A percentile compares a stretch with the other conserved stretches of the same genome.
Conservation (phyloP, 164 flowering plant species). For the Paratinospora sagittata region DNA sequence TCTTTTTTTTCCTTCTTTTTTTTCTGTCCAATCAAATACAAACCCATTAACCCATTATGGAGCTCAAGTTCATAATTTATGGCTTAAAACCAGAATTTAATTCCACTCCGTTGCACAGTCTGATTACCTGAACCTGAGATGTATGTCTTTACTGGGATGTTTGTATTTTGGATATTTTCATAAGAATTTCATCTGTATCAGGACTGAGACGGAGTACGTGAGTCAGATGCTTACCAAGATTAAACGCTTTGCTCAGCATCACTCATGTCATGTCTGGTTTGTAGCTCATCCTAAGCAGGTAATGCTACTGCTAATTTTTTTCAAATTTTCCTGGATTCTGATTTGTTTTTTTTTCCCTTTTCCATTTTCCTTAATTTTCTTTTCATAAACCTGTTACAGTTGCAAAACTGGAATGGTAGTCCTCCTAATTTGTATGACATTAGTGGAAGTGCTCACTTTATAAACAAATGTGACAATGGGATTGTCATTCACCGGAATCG, state of each 20-base stretch:
- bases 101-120: too few species aligned
- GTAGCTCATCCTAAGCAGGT: slow-evolving; percentile 99
- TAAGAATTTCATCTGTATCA: slow-evolving; percentile 22
- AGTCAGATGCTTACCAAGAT: slow-evolving; percentile 91
- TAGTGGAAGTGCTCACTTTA: slow-evolving; percentile 99
- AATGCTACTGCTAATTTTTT: slow-evolving; percentile 6
- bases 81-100: too few species aligned
- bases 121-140: neutral
- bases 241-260: slow-evolving; percentile 94
- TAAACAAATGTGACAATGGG: slow-evolving; percentile 98
- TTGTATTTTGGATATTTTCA: neutral
- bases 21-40: too few species aligned
- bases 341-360: neutral
- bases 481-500: slow-evolving; percentile 94
- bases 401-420: slow-evolving; percentile 79
- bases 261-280: slow-evolving; percentile 98
- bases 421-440: slow-evolving; percentile 95
- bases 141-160: neutral
- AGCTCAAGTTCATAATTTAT: too few species aligned
- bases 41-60: too few species aligned
- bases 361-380: neutral
- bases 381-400: slow-evolving; percentile 33
- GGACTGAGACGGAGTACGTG: slow-evolving; percentile 98
- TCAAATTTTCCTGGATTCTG: neutral
- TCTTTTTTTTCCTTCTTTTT: too few species aligned